These are phyloP conservation scores for Zygotorulaspora sp. DNA, from an alignment of 805 yeast genomes.

Conservation along the genomic window DNA sequence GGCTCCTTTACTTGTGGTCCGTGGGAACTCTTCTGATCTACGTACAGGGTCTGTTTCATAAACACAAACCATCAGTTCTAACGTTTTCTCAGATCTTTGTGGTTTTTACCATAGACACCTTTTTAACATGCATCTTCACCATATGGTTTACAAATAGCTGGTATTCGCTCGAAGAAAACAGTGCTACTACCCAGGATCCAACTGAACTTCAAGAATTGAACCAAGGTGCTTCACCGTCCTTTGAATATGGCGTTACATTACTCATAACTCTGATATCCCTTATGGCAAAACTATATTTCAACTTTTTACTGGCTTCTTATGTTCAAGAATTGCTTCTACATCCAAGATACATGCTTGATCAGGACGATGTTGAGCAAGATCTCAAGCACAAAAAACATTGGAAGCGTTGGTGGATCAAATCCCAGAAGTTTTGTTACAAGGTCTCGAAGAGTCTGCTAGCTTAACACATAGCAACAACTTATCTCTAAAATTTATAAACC, in stretches of 20 bases:
- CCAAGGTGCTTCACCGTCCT: slow-evolving; percentile 60
- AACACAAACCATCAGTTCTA: slow-evolving; percentile 54
- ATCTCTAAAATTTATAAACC: neutral
- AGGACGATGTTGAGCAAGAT: slow-evolving; percentile 37
- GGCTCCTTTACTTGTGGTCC: slow-evolving; percentile 71
- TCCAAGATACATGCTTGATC: slow-evolving; percentile 39
- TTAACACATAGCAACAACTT: slow-evolving; percentile 2
- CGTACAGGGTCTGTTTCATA: slow-evolving; percentile 49
- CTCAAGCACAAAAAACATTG: slow-evolving; percentile 33
- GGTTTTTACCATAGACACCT: slow-evolving; percentile 62
- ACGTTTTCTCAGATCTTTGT: slow-evolving; percentile 59
- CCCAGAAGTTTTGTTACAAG: slow-evolving; percentile 33
- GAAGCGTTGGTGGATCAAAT: slow-evolving; percentile 30
- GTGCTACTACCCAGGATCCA: slow-evolving; percentile 9
- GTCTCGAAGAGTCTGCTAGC: slow-evolving; percentile 23
- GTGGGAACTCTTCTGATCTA: slow-evolving; percentile 60
- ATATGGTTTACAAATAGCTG: slow-evolving; percentile 69
- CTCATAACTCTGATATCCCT: slow-evolving; percentile 47
- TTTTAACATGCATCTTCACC: slow-evolving; percentile 63
- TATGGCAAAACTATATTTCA: slow-evolving; percentile 53
- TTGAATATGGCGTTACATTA: slow-evolving; percentile 56
- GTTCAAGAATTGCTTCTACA: slow-evolving; percentile 51
- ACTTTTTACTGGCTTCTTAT: slow-evolving; percentile 54
- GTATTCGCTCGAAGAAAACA: slow-evolving; percentile 52
- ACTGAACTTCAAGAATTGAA: slow-evolving; percentile 8